Evolutionary conservation across 2,329 filamentous ascomycete genomes (phyloP).

Genomic region (Colletotrichum tropicale): DNA sequence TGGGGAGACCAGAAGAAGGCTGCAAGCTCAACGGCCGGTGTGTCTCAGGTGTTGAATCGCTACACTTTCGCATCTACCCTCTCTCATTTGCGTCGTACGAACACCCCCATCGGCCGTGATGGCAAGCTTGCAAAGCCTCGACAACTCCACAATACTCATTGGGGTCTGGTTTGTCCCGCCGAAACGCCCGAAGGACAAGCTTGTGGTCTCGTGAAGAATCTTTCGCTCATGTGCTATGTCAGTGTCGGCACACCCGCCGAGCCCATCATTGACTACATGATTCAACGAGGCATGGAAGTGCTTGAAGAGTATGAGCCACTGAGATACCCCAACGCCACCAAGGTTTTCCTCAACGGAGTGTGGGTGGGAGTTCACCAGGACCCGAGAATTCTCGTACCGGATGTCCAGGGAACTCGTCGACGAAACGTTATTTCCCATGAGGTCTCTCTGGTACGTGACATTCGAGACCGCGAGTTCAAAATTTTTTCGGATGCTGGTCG

Average conservation of each 20-base stretch:
- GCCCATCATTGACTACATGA: conserved; percentile 94
- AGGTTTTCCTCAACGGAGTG: conserved; percentile 96
- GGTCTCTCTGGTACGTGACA: conserved; percentile 93
- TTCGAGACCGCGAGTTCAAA: conserved; percentile 96
- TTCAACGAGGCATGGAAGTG: conserved; percentile 92
- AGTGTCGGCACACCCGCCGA: conserved; percentile 92
- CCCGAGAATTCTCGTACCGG: conserved; percentile 81
- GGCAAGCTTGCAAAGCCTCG: conserved; percentile 98
- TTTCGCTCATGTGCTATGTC: conserved; percentile 98
- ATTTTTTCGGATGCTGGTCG: conserved; percentile 97
- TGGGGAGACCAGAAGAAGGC: conserved; percentile 99
- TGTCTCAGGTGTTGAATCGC: conserved; percentile 96
- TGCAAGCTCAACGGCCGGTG: conserved; percentile 90
- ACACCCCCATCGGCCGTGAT: conserved; percentile 96
- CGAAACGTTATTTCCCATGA: conserved; percentile 87
- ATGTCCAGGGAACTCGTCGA: conserved; percentile 78
- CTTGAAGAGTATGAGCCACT: conserved; percentile 92
- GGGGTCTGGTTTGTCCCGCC: conserved; percentile 95
- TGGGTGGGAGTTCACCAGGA: conserved; percentile 97
- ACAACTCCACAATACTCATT: conserved; percentile 98
- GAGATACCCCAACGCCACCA: conserved; percentile 88
- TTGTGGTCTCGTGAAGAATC: conserved; percentile 96
- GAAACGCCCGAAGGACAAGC: conserved; percentile 98
- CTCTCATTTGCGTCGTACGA: conserved; percentile 95
- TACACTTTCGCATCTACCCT: conserved; percentile 97